Conservation (phyloP, 2,329 filamentous ascomycete genomes). For the Colletotrichum melonis region DNA sequence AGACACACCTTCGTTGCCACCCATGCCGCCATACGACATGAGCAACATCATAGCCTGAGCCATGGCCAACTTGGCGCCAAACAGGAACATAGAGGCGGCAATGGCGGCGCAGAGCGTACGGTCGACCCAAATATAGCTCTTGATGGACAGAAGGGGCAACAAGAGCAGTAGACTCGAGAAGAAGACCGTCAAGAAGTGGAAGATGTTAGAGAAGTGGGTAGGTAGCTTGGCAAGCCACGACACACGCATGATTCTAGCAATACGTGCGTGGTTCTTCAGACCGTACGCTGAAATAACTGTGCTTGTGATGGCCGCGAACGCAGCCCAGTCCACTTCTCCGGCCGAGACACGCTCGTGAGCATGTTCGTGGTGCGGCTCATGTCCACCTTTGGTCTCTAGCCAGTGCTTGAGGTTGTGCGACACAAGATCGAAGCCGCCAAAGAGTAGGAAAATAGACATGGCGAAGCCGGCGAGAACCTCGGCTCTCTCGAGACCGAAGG, state of each 20-base stretch:
- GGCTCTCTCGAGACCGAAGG: slow-evolving; percentile 90
- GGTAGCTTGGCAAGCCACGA: slow-evolving; percentile 85
- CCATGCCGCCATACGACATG: slow-evolving; percentile 78
- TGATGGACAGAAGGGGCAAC: slow-evolving; percentile 82
- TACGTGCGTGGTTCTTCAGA: slow-evolving; percentile 89
- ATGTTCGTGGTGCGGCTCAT: slow-evolving; percentile 79
- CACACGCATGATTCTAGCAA: slow-evolving; percentile 91
- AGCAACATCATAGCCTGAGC: slow-evolving; percentile 93
- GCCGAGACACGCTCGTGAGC: slow-evolving; percentile 74
- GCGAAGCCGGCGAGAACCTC: slow-evolving; percentile 96
- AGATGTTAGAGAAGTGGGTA: slow-evolving; percentile 91
- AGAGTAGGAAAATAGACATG: slow-evolving; percentile 95
- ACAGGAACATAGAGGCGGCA: slow-evolving; percentile 86
- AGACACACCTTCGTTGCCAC: slow-evolving; percentile 63
- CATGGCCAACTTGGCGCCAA: slow-evolving; percentile 85
- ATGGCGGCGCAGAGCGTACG: slow-evolving; percentile 84
- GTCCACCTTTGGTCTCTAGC: slow-evolving; percentile 77
- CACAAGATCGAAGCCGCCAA: slow-evolving; percentile 95
- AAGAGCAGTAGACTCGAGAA: slow-evolving; percentile 85
- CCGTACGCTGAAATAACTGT: slow-evolving; percentile 89
- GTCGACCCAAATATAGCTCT: slow-evolving; percentile 87
- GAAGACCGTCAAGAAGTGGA: slow-evolving; percentile 91
- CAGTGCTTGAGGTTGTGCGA: slow-evolving; percentile 94
- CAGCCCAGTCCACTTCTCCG: slow-evolving; percentile 84
- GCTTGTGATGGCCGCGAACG: slow-evolving; percentile 82